Evolutionary conservation across 192 early-diverging fungal species (phyloP).

Genomic region (Martensiomyces pterosporus): DNA sequence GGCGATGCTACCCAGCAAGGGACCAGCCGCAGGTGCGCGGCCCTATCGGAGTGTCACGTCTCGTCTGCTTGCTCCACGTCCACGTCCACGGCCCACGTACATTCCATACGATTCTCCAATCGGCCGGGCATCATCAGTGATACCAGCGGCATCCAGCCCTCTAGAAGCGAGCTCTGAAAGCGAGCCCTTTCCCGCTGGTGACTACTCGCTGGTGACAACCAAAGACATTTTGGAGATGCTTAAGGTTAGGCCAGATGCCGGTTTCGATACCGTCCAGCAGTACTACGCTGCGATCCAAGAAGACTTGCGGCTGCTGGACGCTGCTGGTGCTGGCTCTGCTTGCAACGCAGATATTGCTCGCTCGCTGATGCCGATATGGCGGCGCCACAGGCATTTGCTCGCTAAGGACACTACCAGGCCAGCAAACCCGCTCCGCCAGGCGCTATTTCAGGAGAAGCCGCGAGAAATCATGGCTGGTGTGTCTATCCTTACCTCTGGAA

Average conservation of each 20-base stretch:
- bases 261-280: background rate
- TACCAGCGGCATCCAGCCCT: background rate
- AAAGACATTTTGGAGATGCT: conserved; percentile 5
- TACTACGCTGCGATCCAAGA: conserved; percentile 8
- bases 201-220: conserved; percentile 2
- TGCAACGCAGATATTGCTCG: conserved; percentile 7
- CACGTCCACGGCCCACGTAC: background rate
- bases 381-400: conserved; percentile 5
- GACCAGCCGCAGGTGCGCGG: too few relatives aligned
- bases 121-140: conserved; percentile 1
- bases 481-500: too few relatives aligned
- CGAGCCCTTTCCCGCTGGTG: too few relatives aligned
- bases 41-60: too few relatives aligned
- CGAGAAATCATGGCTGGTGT: too few relatives aligned
- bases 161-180: too few relatives aligned
- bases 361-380: conserved; percentile 17
- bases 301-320: background rate
- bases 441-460: too few relatives aligned
- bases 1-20: too few relatives aligned
- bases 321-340: background rate
- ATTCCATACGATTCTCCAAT: conserved; percentile 16
- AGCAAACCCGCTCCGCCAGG: conserved; percentile 12
- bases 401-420: background rate
- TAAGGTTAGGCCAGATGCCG: background rate
- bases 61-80: too few relatives aligned